Evolutionary conservation across 164 flowering plant genomes (phyloP).

Genomic region (Nelumbo lutea): DNA sequence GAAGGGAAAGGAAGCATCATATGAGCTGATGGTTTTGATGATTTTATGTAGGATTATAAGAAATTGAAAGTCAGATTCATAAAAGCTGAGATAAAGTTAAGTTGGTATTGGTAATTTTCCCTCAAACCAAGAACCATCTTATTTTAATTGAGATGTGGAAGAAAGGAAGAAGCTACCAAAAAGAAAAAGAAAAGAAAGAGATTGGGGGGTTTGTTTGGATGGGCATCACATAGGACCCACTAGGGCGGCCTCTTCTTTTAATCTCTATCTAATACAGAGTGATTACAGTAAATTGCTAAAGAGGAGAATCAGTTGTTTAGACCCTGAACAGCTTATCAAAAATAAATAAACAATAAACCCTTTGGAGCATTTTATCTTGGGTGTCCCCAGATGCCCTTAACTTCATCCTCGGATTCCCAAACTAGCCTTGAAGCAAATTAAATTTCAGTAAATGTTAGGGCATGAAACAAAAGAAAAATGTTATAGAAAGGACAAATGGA

Average conservation of each 20-base stretch:
- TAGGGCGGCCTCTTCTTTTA: conserved; percentile 7
- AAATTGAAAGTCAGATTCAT: not conserved
- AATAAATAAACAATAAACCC: no score
- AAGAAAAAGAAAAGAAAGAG: conserved; percentile 10
- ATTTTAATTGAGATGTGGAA: conserved; percentile 29
- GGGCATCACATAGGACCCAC: conserved; percentile 42
- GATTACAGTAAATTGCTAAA: no score
- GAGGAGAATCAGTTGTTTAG: no score
- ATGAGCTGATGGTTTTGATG: no score
- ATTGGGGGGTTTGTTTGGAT: conserved; percentile 25
- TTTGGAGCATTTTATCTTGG: not conserved
- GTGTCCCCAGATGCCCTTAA: not conserved
- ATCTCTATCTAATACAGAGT: not conserved
- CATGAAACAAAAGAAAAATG: not conserved
- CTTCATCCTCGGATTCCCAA: not conserved
- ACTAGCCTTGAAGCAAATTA: not conserved
- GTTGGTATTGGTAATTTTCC: conserved; percentile 27
- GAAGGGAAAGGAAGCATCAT: no score
- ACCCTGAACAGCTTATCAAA: no score
- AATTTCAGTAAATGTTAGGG: not conserved
- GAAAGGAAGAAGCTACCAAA: conserved; percentile 32
- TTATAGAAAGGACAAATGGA: no score
- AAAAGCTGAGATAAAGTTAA: conserved; percentile 2
- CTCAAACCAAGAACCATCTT: conserved; percentile 34
- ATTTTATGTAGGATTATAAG: no score